Conservation (phyloP, 495 filamentous ascomycete species). For the Xylona heveae region DNA sequence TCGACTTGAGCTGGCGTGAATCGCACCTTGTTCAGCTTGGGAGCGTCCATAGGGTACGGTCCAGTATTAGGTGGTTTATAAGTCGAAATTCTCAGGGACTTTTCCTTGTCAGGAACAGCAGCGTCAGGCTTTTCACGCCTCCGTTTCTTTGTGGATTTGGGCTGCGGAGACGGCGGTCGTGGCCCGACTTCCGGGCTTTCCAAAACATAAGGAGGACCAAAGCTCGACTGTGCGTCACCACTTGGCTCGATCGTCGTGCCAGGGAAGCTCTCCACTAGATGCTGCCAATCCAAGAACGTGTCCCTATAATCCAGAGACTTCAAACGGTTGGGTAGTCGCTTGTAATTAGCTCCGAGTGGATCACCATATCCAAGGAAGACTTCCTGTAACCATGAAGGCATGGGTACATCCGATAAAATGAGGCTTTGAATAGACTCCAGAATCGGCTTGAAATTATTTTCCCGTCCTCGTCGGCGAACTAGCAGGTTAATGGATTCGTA, state of each 20-base stretch:
- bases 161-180: conserved; percentile 16
- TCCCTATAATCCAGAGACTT: conserved; percentile 72
- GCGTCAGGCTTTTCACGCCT: conserved; percentile 49
- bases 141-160: conserved; percentile 51
- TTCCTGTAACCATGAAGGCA: conserved; percentile 86
- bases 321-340: conserved; percentile 56
- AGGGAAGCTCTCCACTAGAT: conserved; percentile 71
- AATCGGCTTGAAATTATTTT: conserved; percentile 95
- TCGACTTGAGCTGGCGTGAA: conserved; percentile 87
- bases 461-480: conserved; percentile 61
- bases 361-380: conserved; percentile 95
- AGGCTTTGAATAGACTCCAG: conserved; percentile 79
- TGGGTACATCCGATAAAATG: conserved; percentile 62
- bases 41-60: conserved; percentile 76
- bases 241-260: conserved; percentile 61
- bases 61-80: conserved; percentile 84
- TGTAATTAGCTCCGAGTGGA: conserved; percentile 69
- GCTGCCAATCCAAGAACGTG: conserved; percentile 89
- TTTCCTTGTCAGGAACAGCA: conserved; percentile 30
- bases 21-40: conserved; percentile 60
- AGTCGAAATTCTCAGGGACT: conserved; percentile 62
- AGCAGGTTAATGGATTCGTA: conserved; percentile 79
- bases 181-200: conserved; percentile 30
- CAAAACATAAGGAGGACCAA: conserved; percentile 72
- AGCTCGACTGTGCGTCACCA: conserved; percentile 46